Evolutionary conservation across 108 stramenopile genomes (phyloP), one percentile per base, ranked within the genome.

Genomic region (Aurantiochytrium sp.): DNA sequence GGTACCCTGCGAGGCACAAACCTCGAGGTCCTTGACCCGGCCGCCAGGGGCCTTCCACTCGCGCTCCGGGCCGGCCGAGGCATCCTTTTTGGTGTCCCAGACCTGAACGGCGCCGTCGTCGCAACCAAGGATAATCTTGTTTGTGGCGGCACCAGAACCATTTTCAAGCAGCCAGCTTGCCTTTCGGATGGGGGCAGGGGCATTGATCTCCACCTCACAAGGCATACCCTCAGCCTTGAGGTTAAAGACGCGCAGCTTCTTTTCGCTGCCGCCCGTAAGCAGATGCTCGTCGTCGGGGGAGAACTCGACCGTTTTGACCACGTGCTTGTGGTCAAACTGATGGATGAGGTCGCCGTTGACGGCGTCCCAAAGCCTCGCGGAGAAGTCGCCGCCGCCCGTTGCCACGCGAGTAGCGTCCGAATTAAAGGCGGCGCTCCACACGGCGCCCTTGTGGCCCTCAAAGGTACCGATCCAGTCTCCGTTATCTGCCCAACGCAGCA

Each of bases 381-480:
- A 93, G 51, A 93, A 91, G 87, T 97, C 89, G 29, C 71, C 83
- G 29, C 92, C 72, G 49, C 97, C 97, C 2, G 96, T 98, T 60
- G 96, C 96, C 25, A 95, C 97, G 90, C 96, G 96, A 95, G 96
- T 97, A 4, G 97, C 95, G 58, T 94, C 92, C 12, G 94, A 90
- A 90, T 99, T 97, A 58, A 99, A 90, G 72, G 94, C 95, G 58
- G 96, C 96, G n/a, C 92, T 92, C 98, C 98, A 99, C 0, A 99
- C 99, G n/a, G 99, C 99, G 44, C 99, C 99, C 92, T 99, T 98
- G 94, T 99, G 99, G 19, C 99, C 99, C 35, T 90, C 89, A 72
- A 97, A 99, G 1, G 97, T 98, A 25, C 99, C 99, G 44, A 99
- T 98, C 99, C 99, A 99, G 93, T 99, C 97, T 8, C 99, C 99